Percentiles rank a stretch among this genome's conserved stretches.
phyloP scores from a whole-genome alignment of 331 rosid species.

The Malus hybrid region DNA sequence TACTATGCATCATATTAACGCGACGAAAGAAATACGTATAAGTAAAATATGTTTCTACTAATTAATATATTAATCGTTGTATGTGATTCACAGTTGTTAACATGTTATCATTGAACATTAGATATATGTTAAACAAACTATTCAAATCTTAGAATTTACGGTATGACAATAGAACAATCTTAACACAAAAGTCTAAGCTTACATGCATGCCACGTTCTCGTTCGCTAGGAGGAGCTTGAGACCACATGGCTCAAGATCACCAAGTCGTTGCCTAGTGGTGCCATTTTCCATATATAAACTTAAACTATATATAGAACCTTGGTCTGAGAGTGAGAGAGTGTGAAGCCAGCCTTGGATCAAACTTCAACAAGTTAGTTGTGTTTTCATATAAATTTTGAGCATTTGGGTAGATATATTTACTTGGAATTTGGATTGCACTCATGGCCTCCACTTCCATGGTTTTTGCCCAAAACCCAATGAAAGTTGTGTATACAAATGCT shows the following conservation, averaged over 20 bases:
- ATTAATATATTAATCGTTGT: too few species aligned
- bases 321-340: not conserved
- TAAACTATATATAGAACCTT: not conserved
- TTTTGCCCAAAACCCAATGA: slow-evolving; percentile 26
- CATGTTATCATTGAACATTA: too few species aligned
- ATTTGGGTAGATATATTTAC: not conserved
- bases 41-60: too few species aligned
- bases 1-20: too few species aligned
- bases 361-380: slow-evolving; percentile 2
- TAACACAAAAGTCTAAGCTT: not conserved
- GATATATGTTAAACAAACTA: too few species aligned
- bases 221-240: not conserved
- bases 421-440: slow-evolving; percentile 38
- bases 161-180: not conserved
- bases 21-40: too few species aligned
- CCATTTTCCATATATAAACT: not conserved
- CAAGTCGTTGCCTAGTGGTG: not conserved
- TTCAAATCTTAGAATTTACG: too few species aligned
- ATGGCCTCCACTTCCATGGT: slow-evolving; percentile 38
- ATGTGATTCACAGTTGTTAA: too few species aligned
- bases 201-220: not conserved
- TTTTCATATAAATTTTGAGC: not conserved
- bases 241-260: not conserved
- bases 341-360: slow-evolving; percentile 6
- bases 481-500: not conserved